phyloP scores from a whole-genome alignment of 129 eudicot species.

The Centaurea solstitialis region DNA sequence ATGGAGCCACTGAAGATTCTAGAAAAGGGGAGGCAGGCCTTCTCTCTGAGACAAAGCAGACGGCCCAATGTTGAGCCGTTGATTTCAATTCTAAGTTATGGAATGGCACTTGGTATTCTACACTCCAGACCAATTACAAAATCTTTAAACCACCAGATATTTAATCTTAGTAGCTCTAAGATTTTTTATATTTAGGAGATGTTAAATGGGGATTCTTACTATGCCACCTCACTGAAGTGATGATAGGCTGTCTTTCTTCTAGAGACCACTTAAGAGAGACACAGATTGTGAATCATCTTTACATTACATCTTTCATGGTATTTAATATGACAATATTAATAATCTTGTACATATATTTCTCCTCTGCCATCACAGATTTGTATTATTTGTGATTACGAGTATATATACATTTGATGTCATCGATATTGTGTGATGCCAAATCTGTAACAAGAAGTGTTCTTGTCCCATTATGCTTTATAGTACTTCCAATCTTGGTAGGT shows the following conservation, averaged over 20 bases:
- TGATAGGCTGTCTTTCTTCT: background rate
- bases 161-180: background rate
- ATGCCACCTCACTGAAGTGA: background rate
- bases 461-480: slow-evolving; percentile 7
- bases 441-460: background rate
- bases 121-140: background rate
- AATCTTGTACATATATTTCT: background rate
- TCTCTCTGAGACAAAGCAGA: slow-evolving; percentile 9
- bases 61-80: background rate
- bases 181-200: background rate
- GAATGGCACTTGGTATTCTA: slow-evolving; percentile 4
- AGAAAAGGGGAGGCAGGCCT: slow-evolving; percentile 6
- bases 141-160: background rate
- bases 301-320: background rate
- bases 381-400: background rate
- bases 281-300: background rate
- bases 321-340: background rate
- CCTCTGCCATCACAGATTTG: background rate
- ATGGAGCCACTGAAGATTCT: slow-evolving; percentile 13
- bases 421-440: background rate
- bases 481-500: slow-evolving; percentile 4
- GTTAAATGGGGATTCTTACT: background rate
- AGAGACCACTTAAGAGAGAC: background rate
- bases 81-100: slow-evolving; percentile 4
- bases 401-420: background rate